phyloP scores from a whole-genome alignment of 305 asterid genomes.

The Solanum aculeatissimum region DNA sequence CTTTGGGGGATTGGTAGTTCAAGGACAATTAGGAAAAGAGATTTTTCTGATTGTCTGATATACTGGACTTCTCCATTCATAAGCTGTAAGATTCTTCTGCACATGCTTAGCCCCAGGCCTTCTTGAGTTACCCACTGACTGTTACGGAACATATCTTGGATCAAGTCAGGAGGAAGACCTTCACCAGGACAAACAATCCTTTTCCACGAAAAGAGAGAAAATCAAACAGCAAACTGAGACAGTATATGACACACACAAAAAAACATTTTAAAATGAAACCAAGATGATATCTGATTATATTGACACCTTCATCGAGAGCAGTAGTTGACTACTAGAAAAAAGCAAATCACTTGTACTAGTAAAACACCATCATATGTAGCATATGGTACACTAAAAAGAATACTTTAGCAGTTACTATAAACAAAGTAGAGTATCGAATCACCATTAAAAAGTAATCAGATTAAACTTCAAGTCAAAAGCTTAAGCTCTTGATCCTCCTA shows the following conservation, averaged over 20 bases:
- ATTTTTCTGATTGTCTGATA: slow-evolving; percentile 63
- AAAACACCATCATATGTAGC: neutral
- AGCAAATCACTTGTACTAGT: neutral
- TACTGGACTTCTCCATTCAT: slow-evolving; percentile 91
- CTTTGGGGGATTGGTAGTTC: slow-evolving; percentile 39
- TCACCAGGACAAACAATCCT: slow-evolving; percentile 78
- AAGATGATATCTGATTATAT: neutral
- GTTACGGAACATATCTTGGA: slow-evolving; percentile 75
- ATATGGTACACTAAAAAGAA: neutral
- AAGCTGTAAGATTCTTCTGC: slow-evolving; percentile 54
- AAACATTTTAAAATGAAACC: neutral
- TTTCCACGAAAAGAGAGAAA: neutral
- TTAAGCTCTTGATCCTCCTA: neutral
- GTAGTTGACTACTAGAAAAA: neutral
- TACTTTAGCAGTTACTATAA: neutral
- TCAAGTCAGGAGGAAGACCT: slow-evolving; percentile 67
- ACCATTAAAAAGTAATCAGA: neutral
- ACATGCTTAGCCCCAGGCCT: slow-evolving; percentile 66
- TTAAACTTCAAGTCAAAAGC: neutral
- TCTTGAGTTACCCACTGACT: slow-evolving; percentile 58
- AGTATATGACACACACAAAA: neutral
- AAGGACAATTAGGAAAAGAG: slow-evolving; percentile 44
- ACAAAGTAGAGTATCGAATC: neutral
- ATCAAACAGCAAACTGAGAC: neutral
- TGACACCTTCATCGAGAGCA: neutral